These are phyloP conservation scores for Potentilla sterilis DNA, from an alignment of 306 rosid genomes.

Conservation along the genomic window DNA sequence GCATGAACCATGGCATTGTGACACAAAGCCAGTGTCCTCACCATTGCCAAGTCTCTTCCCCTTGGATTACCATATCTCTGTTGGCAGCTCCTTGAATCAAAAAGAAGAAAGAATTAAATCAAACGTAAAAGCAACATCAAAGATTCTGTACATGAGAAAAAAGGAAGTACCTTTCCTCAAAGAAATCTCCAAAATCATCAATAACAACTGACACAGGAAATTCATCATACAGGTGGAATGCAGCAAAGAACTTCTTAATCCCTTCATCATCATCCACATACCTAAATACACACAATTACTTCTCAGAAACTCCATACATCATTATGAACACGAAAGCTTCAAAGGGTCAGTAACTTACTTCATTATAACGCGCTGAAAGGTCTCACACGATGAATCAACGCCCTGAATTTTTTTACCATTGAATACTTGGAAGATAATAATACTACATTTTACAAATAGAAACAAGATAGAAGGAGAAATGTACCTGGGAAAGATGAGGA, in stretches of 20 bases:
- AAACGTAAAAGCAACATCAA: background rate
- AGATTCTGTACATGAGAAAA: background rate
- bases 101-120: background rate
- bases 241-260: constrained; percentile 78
- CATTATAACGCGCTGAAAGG: constrained; percentile 67
- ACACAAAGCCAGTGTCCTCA: constrained; percentile 79
- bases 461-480: background rate
- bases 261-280: constrained; percentile 76
- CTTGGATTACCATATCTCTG: constrained; percentile 63
- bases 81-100: constrained; percentile 59
- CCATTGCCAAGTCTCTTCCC: constrained; percentile 83
- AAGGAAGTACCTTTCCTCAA: constrained; percentile 50
- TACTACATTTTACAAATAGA: background rate
- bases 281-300: constrained; percentile 27
- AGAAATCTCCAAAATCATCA: constrained; percentile 84
- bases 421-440: background rate
- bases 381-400: constrained; percentile 54
- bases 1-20: constrained; percentile 67
- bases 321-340: background rate
- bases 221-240: constrained; percentile 62
- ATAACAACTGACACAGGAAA: constrained; percentile 69
- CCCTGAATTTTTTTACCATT: constrained; percentile 42
- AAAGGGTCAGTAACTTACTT: constrained; percentile 44
- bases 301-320: background rate
- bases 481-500: constrained; percentile 85